These are phyloP conservation scores for Oxyria digyna DNA, from an alignment of 148 eudicot species.

Conservation along the genomic window DNA sequence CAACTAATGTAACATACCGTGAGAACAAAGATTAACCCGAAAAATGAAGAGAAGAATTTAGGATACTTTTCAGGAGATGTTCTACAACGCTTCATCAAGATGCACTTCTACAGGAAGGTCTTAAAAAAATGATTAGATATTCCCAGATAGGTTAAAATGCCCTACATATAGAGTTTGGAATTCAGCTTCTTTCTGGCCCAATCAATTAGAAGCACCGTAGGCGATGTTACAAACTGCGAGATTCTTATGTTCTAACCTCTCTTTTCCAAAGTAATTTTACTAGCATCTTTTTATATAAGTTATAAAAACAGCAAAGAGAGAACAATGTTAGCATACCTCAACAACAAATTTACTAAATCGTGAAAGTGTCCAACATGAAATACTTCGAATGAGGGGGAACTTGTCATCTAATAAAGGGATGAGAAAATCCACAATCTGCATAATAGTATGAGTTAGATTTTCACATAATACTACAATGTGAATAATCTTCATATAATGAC, in stretches of 20 bases:
- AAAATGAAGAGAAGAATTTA: background rate
- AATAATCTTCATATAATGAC: background rate
- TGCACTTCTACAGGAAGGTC: background rate
- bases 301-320: background rate
- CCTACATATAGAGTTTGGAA: background rate
- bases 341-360: slow-evolving; percentile 89
- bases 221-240: background rate
- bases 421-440: slow-evolving; percentile 75
- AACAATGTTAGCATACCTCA: slow-evolving; percentile 36
- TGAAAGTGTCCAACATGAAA: slow-evolving; percentile 95
- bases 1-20: background rate
- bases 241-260: background rate
- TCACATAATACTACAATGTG: background rate
- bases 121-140: background rate
- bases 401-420: slow-evolving; percentile 90
- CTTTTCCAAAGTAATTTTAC: background rate
- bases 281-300: background rate
- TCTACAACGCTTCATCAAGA: background rate
- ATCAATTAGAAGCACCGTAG: background rate
- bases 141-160: background rate
- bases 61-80: background rate
- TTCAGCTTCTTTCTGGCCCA: background rate
- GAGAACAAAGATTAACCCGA: background rate
- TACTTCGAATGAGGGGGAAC: slow-evolving; percentile 89
- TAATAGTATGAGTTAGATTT: background rate